phyloP scores from a whole-genome alignment of 169 alveolate genomes.

The Plasmodium coatneyi region DNA sequence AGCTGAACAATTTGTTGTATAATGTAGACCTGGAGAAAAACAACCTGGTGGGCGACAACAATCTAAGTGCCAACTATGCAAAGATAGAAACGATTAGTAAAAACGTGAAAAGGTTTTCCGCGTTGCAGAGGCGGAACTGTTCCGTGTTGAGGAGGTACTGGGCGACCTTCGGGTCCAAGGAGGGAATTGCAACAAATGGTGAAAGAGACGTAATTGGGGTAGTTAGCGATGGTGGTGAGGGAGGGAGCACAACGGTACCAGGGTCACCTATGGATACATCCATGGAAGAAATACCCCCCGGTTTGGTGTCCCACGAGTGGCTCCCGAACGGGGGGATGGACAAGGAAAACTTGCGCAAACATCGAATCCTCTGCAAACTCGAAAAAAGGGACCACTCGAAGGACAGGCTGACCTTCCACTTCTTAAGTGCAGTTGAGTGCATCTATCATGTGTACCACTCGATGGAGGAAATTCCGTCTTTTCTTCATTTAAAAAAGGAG shows the following conservation, averaged over 20 bases:
- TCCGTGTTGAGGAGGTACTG: conserved; percentile 47
- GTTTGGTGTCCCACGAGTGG: neutral
- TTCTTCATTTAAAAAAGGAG: conserved; percentile 36
- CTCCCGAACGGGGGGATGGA: conserved; percentile 1
- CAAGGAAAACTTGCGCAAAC: conserved; percentile 4
- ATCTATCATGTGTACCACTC: conserved; percentile 27
- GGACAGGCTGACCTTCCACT: conserved; percentile 32
- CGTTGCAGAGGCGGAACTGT: conserved; percentile 46
- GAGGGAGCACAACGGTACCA: neutral
- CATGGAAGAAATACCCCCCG: neutral
- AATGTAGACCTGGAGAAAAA: conserved; percentile 1
- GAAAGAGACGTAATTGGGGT: neutral
- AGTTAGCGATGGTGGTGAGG: neutral
- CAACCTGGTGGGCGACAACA: neutral
- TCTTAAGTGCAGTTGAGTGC: conserved; percentile 34
- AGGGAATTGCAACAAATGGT: neutral
- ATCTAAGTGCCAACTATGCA: conserved; percentile 9
- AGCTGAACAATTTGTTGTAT: conserved; percentile 41
- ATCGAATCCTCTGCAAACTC: conserved; percentile 8
- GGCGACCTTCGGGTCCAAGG: conserved; percentile 34
- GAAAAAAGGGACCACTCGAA: conserved; percentile 32
- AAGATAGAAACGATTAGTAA: conserved; percentile 56
- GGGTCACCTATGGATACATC: neutral
- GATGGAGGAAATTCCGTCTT: conserved; percentile 59
- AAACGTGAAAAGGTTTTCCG: conserved; percentile 44